Base-by-base conservation (phyloP, 768 basidiomycete genomes). In the Fomitopsis pulvina region DNA sequence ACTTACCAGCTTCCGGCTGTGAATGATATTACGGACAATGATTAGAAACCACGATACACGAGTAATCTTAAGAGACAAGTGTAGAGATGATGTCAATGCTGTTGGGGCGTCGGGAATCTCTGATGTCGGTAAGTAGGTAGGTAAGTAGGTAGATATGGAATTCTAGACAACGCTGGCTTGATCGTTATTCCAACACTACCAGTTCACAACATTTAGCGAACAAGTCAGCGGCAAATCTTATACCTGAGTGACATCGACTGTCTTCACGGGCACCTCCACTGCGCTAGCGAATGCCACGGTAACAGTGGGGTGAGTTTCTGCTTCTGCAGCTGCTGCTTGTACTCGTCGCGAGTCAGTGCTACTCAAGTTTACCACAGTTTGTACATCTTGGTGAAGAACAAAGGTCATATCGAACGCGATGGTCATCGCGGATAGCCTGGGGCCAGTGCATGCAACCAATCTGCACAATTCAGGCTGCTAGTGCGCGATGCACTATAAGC, bases 281-380 rank as follows among this genome's bases (percentile, higher is more conserved):
- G 63, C 52, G 11, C 60, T 60, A 14, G 45, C 46, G 57, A 65
- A 70, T 2, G 57, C 52, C 21, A 71, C 64, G 22, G 22, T 50
- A 1, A 66, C 67, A 45, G 63, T 59, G 24, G 41, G 41, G 39
- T 47, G n/a, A 27, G 45, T 39, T 44, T 52, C 50, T 55, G 45
- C 26, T 58, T 57, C 39, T 61, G 66, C 28, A 78, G 54, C 42
- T 66, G 63, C 41, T 60, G 40, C 57, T 71, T 67, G 63, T 75
- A 78, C 27, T 68, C 63, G 0, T 66, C 65, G 20, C 71, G 71
- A 18, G 71, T 63, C 25, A 71, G 25, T n/a, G n/a, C 58, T 20
- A 25, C 63, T 59, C 14, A 71, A 75, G 53, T 79, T 79, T 49
- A 78, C 58, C 2, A 62, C 66, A 49, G 76, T 60, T 1, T 52